A percentile compares a stretch with the other conserved stretches of the same genome.
These are phyloP conservation scores for Cutaneotrichosporon arboriforme DNA, from an alignment of 1,284 basidiomycete species.

Conservation along the genomic window DNA sequence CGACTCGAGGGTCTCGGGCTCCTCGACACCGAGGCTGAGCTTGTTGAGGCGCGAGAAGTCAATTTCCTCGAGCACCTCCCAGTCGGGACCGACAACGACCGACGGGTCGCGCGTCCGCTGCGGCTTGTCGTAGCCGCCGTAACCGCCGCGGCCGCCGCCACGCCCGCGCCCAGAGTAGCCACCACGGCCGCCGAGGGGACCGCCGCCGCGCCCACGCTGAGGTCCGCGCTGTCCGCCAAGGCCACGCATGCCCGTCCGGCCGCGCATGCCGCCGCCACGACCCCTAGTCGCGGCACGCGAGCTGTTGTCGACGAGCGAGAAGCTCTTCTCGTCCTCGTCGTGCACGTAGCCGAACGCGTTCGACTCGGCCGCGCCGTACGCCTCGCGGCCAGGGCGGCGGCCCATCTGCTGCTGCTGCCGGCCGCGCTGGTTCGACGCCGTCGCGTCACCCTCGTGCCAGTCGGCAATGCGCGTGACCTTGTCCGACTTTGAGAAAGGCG, in stretches of 20 bases:
- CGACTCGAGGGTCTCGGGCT: slow-evolving; percentile 74
- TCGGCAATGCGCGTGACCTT: slow-evolving; percentile 96
- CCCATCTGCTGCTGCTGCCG: slow-evolving; percentile 23
- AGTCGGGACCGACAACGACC: slow-evolving; percentile 84
- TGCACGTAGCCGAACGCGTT: slow-evolving; percentile 98
- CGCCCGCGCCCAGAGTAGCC: slow-evolving; percentile 34
- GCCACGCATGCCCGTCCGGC: slow-evolving; percentile 20
- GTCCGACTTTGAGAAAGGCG: slow-evolving; percentile 96
- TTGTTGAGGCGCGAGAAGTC: slow-evolving; percentile 92
- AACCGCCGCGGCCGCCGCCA: slow-evolving; percentile 63
- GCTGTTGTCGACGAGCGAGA: slow-evolving; percentile 85
- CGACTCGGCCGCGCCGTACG: slow-evolving; percentile 57
- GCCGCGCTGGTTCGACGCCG: slow-evolving; percentile 43
- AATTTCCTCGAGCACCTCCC: slow-evolving; percentile 94
- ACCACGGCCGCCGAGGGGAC: slow-evolving; percentile 36
- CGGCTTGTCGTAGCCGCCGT: slow-evolving; percentile 91
- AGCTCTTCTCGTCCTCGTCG: slow-evolving; percentile 95
- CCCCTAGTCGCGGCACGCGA: slow-evolving; percentile 54
- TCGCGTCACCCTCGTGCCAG: slow-evolving; percentile 76
- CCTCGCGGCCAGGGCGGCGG: slow-evolving; percentile 47
- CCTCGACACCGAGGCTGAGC: slow-evolving; percentile 84
- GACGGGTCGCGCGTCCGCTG: slow-evolving; percentile 89
- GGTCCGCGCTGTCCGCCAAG: slow-evolving; percentile 28
- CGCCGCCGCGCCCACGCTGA: slow-evolving; percentile 22
- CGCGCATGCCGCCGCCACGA: slow-evolving; percentile 9